These are phyloP conservation scores for Thermoascus crustaceus DNA, from an alignment of 2,329 filamentous ascomycete species.

Conservation along the genomic window DNA sequence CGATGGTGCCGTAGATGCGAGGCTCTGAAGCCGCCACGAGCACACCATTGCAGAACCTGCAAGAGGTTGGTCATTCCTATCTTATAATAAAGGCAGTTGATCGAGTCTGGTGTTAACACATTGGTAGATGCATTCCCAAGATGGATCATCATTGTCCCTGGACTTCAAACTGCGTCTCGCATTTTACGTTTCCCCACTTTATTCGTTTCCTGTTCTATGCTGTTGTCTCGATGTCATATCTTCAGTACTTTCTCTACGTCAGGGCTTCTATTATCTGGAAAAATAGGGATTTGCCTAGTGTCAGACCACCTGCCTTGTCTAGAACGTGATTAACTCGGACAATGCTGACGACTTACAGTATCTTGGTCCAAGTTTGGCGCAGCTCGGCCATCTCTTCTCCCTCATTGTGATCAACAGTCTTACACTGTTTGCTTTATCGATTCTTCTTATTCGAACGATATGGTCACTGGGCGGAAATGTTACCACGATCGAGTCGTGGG, in stretches of 20 bases:
- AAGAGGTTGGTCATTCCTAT: conserved; percentile 37
- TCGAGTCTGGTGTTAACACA: conserved; percentile 7
- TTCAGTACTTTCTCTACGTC: conserved; percentile 48
- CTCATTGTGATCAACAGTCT: conserved; percentile 48
- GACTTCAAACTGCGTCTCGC: conserved; percentile 58
- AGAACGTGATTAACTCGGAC: not conserved
- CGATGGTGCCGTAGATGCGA: conserved; percentile 57
- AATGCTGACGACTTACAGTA: conserved; percentile 36
- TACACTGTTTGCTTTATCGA: conserved; percentile 46
- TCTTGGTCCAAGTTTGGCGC: conserved; percentile 46
- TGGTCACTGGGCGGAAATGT: conserved; percentile 51
- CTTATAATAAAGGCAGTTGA: not conserved
- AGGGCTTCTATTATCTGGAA: conserved; percentile 47
- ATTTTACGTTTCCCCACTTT: conserved; percentile 58
- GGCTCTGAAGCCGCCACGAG: conserved; percentile 52
- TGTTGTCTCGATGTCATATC: conserved; percentile 48
- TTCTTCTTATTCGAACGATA: conserved; percentile 47
- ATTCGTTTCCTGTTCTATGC: conserved; percentile 55
- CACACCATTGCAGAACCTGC: conserved; percentile 59
- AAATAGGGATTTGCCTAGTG: conserved; percentile 48
- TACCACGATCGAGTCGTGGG: conserved; percentile 59
- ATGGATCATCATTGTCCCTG: conserved; percentile 63
- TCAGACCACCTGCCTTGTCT: conserved; percentile 25
- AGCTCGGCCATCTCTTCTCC: conserved; percentile 49
- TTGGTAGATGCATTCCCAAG: conserved; percentile 50